phyloP scores from a whole-genome alignment of 2,329 filamentous ascomycete genomes.

The Passalora sequoiae region DNA sequence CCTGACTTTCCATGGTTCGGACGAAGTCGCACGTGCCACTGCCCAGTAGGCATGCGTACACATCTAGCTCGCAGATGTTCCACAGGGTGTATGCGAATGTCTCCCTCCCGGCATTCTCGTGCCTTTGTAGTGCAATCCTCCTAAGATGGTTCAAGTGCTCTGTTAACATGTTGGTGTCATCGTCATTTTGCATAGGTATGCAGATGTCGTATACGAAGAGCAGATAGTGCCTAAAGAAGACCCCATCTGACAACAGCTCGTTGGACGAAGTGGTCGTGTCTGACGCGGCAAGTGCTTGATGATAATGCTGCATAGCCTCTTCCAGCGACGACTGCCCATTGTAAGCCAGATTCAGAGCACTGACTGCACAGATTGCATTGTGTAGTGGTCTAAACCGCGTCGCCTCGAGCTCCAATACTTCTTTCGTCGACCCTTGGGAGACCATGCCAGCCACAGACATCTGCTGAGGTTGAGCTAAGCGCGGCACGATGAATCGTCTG shows the following conservation, averaged over 20 bases:
- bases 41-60: conserved; percentile 52
- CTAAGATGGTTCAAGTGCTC: conserved; percentile 51
- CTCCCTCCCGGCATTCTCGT: conserved; percentile 36
- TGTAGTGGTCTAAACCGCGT: conserved; percentile 49
- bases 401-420: conserved; percentile 37
- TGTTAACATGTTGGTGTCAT: conserved; percentile 48
- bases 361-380: conserved; percentile 56
- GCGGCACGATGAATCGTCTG: conserved; percentile 25
- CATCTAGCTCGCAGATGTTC: conserved; percentile 51
- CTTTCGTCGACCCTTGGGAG: conserved; percentile 20
- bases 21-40: conserved; percentile 49
- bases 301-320: conserved; percentile 52
- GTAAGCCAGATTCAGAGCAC: conserved; percentile 48
- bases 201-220: conserved; percentile 54
- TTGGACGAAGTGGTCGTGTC: conserved; percentile 46
- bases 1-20: conserved; percentile 43
- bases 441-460: conserved; percentile 5
- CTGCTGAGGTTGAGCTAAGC: conserved; percentile 23
- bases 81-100: conserved; percentile 50
- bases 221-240: conserved; percentile 54
- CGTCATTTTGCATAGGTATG: conserved; percentile 20
- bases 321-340: conserved; percentile 42
- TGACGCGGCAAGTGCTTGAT: conserved; percentile 42
- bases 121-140: conserved; percentile 47
- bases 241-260: conserved; percentile 53